phyloP scores from a whole-genome alignment of 164 flowering plant genomes.

The Saururus chinensis region DNA sequence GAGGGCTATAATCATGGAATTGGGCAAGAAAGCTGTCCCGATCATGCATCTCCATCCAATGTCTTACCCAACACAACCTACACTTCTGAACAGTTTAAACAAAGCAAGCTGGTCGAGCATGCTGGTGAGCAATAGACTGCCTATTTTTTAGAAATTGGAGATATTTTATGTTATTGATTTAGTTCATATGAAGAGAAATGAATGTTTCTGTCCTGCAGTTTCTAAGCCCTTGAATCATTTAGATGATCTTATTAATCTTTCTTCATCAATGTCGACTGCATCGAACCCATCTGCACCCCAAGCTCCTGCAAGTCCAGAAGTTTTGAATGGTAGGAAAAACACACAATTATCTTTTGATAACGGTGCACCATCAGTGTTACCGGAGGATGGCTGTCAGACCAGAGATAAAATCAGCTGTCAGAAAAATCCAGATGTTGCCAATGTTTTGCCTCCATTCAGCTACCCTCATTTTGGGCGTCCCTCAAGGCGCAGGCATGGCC shows the following conservation, averaged over 20 bases:
- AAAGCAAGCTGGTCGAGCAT: not conserved
- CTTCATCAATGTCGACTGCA: not conserved
- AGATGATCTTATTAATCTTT: not conserved
- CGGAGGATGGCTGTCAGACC: not conserved
- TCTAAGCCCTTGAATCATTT: not conserved
- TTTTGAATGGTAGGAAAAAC: conserved; percentile 2
- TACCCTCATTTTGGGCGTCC: conserved; percentile 4
- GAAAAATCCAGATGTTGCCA: conserved; percentile 4
- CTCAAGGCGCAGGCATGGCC: conserved; percentile 14
- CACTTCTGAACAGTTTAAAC: not conserved
- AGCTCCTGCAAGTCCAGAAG: not conserved
- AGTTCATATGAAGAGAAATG: not conserved
- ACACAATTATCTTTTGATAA: not conserved
- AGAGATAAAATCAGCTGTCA: not conserved
- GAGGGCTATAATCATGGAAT: not conserved
- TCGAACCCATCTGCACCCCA: not conserved
- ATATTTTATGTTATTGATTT: not conserved
- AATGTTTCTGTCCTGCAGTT: not conserved
- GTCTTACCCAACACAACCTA: not conserved
- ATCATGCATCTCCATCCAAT: not conserved
- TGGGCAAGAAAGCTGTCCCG: not conserved
- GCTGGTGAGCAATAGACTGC: not conserved
- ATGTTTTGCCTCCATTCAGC: conserved; percentile 4
- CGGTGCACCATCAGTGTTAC: not conserved
- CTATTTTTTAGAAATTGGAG: not conserved